phyloP scores from a whole-genome alignment of 768 basidiomycete species.

The Podaxis sp. region DNA sequence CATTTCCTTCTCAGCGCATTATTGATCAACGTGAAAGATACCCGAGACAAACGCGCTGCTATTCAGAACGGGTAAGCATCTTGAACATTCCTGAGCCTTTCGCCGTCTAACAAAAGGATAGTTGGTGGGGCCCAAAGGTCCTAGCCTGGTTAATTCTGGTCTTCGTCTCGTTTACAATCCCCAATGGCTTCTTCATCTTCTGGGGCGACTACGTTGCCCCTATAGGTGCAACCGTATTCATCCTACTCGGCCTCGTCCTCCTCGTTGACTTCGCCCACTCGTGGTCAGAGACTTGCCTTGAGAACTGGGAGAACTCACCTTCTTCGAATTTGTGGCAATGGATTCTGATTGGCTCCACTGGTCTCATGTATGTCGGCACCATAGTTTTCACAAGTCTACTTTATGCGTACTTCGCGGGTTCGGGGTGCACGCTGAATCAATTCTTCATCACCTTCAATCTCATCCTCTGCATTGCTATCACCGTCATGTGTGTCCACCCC shows the following conservation, averaged over 20 bases:
- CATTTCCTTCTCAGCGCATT: constrained; percentile 78
- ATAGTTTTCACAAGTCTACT: constrained; percentile 87
- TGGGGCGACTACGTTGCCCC: constrained; percentile 94
- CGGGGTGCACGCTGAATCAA: constrained; percentile 88
- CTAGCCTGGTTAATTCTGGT: constrained; percentile 85
- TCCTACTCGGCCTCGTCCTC: constrained; percentile 94
- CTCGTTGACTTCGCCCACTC: constrained; percentile 98
- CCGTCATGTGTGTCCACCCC: constrained; percentile 81
- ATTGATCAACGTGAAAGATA: constrained; percentile 87
- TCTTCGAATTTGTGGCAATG: constrained; percentile 92
- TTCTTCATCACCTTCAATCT: constrained; percentile 98
- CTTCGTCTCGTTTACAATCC: constrained; percentile 87
- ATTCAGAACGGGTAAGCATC: constrained; percentile 89
- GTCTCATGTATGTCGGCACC: constrained; percentile 80
- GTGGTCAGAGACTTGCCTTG: constrained; percentile 96
- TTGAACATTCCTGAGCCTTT: background rate
- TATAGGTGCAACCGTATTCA: constrained; percentile 92
- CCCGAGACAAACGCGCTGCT: constrained; percentile 88
- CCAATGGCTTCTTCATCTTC: constrained; percentile 97
- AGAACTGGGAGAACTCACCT: constrained; percentile 85
- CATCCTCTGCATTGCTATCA: constrained; percentile 73
- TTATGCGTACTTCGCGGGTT: constrained; percentile 88
- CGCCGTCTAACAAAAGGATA: constrained; percentile 28
- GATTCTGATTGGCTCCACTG: constrained; percentile 91
- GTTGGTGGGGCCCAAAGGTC: constrained; percentile 99